phyloP scores from a whole-genome alignment of 441 rosid genomes.

The Pelargonium cotyledonis region DNA sequence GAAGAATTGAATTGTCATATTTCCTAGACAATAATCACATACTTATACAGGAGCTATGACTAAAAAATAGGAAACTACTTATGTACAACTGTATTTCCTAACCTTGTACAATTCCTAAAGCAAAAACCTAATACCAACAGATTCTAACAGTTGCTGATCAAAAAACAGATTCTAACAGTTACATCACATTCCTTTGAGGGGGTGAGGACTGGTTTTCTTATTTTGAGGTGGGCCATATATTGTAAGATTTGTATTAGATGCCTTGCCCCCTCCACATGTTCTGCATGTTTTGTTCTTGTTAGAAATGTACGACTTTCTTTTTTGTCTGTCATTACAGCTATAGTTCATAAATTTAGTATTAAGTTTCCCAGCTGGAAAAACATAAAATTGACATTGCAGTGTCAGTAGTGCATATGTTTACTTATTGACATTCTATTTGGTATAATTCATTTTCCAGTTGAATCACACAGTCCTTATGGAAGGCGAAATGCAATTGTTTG shows the following conservation, averaged over 20 bases:
- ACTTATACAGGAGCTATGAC: no score
- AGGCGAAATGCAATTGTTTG: constrained; percentile 67
- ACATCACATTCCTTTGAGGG: neutral
- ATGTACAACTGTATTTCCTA: no score
- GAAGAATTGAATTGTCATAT: no score
- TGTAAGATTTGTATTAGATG: neutral
- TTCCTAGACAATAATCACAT: no score
- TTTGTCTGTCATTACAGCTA: neutral
- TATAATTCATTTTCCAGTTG: constrained; percentile 42
- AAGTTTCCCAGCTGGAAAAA: neutral
- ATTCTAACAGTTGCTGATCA: no score
- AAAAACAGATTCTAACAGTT: no score
- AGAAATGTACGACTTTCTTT: neutral
- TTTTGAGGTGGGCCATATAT: neutral
- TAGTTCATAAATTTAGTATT: neutral
- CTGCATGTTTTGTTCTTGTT: neutral
- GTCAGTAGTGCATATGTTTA: constrained; percentile 3
- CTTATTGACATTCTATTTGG: constrained; percentile 14
- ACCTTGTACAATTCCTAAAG: no score
- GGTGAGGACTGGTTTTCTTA: neutral
- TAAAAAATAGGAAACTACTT: no score
- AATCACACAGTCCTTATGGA: constrained; percentile 78
- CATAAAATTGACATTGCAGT: constrained; percentile 11
- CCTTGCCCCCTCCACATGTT: neutral
- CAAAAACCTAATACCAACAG: no score